Evolutionary conservation across 768 basidiomycete species (phyloP).

Genomic region (Termitomyces sp.): DNA sequence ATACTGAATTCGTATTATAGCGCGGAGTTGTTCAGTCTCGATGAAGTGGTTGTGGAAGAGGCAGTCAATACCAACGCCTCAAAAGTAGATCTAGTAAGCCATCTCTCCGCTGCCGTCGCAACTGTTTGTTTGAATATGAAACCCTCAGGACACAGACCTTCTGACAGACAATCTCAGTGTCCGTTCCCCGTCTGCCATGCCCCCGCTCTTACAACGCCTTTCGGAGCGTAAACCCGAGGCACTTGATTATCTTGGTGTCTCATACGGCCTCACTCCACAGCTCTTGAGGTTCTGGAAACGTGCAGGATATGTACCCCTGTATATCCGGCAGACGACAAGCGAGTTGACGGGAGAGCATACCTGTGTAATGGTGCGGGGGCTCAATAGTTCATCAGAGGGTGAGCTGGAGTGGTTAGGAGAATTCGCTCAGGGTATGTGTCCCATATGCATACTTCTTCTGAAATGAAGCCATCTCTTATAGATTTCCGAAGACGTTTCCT

Average conservation of each 20-base stretch:
- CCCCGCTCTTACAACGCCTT: constrained; percentile 85
- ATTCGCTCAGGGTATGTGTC: constrained; percentile 69
- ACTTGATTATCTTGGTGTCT: constrained; percentile 93
- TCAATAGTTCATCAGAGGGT: constrained; percentile 58
- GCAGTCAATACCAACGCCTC: constrained; percentile 56
- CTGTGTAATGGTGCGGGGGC: constrained; percentile 88
- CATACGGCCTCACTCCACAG: constrained; percentile 87
- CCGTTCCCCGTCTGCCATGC: constrained; percentile 75
- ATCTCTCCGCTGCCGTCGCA: not conserved
- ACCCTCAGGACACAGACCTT: constrained; percentile 36
- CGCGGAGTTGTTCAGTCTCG: constrained; percentile 85
- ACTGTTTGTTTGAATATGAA: not conserved
- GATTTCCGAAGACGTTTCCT: constrained; percentile 93
- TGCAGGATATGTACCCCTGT: constrained; percentile 85
- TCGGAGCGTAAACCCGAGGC: constrained; percentile 85
- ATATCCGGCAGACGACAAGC: constrained; percentile 88
- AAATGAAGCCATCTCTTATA: constrained; percentile 20
- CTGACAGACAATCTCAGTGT: constrained; percentile 76
- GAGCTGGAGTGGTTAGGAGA: constrained; percentile 83
- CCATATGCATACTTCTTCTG: not conserved
- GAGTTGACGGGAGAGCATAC: constrained; percentile 96
- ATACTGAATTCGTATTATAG: constrained; percentile 87
- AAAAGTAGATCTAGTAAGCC: constrained; percentile 37
- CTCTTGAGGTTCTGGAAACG: constrained; percentile 96
- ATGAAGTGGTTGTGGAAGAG: constrained; percentile 54